Evolutionary conservation across 2,329 filamentous ascomycete genomes (phyloP).

Genomic region (Xylariaceae sp.): DNA sequence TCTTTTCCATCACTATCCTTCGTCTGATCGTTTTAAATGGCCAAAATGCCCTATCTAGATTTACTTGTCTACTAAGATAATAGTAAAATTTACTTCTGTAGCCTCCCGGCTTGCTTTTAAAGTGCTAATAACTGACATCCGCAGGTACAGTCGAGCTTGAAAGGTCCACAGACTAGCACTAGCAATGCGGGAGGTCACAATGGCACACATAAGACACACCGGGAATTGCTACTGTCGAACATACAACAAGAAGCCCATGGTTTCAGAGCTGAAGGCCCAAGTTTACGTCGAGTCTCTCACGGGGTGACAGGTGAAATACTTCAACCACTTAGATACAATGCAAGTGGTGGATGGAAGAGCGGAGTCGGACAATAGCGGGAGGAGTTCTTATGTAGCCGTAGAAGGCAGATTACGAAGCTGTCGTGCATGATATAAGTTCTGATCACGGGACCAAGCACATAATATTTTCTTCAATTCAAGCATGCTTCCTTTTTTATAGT

Average conservation of each 20-base stretch:
- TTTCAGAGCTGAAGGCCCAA: neutral
- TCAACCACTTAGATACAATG: constrained; percentile 21
- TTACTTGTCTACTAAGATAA: too few species aligned
- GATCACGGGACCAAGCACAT: too few species aligned
- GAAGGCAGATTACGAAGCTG: neutral
- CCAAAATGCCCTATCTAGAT: too few species aligned
- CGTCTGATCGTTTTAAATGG: too few species aligned
- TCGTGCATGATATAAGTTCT: neutral
- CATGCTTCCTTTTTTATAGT: too few species aligned
- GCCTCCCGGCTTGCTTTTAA: too few species aligned
- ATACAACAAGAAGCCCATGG: constrained; percentile 1
- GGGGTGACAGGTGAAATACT: constrained; percentile 24
- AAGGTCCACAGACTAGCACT: neutral
- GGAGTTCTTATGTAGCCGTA: neutral
- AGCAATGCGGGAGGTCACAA: neutral
- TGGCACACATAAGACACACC: neutral
- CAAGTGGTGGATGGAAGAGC: constrained; percentile 13
- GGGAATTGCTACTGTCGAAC: constrained; percentile 3
- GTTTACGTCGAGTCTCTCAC: constrained; percentile 19
- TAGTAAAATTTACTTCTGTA: too few species aligned
- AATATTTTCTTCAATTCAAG: too few species aligned
- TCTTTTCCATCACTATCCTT: too few species aligned
- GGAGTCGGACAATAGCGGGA: neutral
- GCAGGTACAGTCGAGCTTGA: neutral
- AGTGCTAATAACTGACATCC: constrained; percentile 6